Conservation (phyloP, 2,329 filamentous ascomycete genomes). For the Ophiosphaerella narmari region DNA sequence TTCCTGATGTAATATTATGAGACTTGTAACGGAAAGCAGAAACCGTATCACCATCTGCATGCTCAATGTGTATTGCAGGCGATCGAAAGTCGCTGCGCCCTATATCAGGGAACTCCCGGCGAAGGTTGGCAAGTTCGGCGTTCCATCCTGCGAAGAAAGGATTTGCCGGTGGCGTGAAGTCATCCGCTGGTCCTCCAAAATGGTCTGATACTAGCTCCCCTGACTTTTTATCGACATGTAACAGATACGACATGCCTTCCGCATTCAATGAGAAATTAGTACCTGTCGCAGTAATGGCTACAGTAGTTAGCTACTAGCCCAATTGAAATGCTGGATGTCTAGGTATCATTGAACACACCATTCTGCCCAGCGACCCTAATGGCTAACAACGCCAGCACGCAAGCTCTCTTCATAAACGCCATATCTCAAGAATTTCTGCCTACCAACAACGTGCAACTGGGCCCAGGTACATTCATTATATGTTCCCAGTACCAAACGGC, state of each 20-base stretch:
- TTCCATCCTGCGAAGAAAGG: conserved; percentile 59
- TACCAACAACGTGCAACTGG: conserved; percentile 1
- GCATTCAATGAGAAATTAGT: conserved; percentile 63
- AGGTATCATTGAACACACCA: conserved; percentile 13
- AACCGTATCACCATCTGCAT: conserved; percentile 63
- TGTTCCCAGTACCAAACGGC: conserved; percentile 1
- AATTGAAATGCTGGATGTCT: neutral
- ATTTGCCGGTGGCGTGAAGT: conserved; percentile 54
- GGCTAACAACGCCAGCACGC: conserved; percentile 18
- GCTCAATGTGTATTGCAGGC: conserved; percentile 65
- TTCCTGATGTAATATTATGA: conserved; percentile 60
- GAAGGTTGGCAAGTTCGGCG: conserved; percentile 54
- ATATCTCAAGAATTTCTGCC: neutral
- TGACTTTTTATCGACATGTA: conserved; percentile 62
- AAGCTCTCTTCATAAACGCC: conserved; percentile 12
- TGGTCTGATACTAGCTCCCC: conserved; percentile 65
- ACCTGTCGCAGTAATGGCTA: conserved; percentile 60
- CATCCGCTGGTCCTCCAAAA: conserved; percentile 62
- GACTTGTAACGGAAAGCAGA: conserved; percentile 63
- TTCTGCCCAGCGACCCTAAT: conserved; percentile 17
- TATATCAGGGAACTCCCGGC: conserved; percentile 67
- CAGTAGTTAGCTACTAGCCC: conserved; percentile 3
- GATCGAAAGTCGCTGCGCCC: conserved; percentile 67
- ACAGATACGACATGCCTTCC: conserved; percentile 63
- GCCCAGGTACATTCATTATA: conserved; percentile 12